Percentiles rank a stretch among this genome's conserved stretches.
These are phyloP conservation scores for Zelonia costaricensis DNA, from an alignment of 208 protist genomes.

Conservation along the genomic window DNA sequence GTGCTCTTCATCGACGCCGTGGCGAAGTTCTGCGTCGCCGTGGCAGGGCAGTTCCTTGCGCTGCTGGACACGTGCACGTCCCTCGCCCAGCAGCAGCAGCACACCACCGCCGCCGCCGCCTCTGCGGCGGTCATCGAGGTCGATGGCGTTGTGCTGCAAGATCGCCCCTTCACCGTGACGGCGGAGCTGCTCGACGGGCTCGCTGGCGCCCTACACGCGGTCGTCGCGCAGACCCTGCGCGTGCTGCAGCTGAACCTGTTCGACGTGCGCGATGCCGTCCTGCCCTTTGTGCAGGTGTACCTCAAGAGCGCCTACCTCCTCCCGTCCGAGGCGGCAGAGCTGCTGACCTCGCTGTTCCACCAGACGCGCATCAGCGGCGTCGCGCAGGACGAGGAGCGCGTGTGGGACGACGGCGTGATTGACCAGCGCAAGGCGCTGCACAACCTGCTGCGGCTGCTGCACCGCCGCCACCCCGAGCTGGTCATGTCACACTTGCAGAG, in stretches of 20 bases:
- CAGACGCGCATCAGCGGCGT: conserved; percentile 48
- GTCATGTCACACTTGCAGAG: conserved; percentile 53
- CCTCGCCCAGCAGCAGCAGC: conserved; percentile 2
- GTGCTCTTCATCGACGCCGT: conserved; percentile 56
- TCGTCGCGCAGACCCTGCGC: conserved; percentile 41
- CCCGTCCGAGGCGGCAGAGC: conserved; percentile 46
- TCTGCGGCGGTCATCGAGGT: conserved; percentile 12
- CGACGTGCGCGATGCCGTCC: conserved; percentile 41
- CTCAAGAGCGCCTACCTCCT: conserved; percentile 57
- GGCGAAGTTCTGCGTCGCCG: conserved; percentile 41
- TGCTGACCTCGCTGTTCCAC: conserved; percentile 51
- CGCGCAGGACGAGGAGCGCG: conserved; percentile 32
- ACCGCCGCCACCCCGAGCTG: conserved; percentile 47
- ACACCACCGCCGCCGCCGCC: neutral
- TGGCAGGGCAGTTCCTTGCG: conserved; percentile 61
- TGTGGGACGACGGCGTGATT: conserved; percentile 65
- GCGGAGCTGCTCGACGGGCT: conserved; percentile 33
- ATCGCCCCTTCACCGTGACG: conserved; percentile 32
- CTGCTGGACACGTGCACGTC: conserved; percentile 48
- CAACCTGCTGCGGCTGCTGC: conserved; percentile 63
- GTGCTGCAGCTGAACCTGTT: conserved; percentile 36
- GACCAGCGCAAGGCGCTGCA: conserved; percentile 67
- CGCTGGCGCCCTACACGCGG: conserved; percentile 36
- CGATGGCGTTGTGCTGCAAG: conserved; percentile 27
- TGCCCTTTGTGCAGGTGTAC: conserved; percentile 61